Percentiles rank a stretch among this genome's conserved stretches.
Evolutionary conservation across 176 grass and related monocot species (phyloP).

Genomic region (Bolboschoenus planiculmis): DNA sequence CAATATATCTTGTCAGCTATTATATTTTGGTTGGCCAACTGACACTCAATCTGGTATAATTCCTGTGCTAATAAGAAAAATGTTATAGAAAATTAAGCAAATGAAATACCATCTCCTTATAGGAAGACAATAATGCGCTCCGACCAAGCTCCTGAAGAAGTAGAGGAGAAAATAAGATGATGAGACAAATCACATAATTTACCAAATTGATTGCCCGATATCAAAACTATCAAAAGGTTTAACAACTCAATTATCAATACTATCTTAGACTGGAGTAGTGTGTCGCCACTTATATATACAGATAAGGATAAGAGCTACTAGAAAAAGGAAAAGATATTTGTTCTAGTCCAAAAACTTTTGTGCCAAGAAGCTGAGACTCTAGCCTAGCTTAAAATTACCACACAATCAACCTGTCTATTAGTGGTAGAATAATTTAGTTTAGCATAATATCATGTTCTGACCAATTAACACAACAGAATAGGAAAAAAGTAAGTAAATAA

Average conservation of each 20-base stretch:
- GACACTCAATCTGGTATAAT: no score
- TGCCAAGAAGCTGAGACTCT: not conserved
- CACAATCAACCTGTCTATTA: not conserved
- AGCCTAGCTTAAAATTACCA: not conserved
- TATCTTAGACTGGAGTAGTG: no score
- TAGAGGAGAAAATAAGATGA: constrained; percentile 17
- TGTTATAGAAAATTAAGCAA: not conserved
- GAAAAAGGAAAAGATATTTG: not conserved
- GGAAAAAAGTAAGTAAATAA: not conserved
- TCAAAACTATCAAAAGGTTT: not conserved
- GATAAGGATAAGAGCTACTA: not conserved
- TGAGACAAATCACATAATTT: not conserved
- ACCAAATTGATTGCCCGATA: not conserved
- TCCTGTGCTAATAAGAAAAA: no score
- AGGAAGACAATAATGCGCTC: constrained; percentile 48
- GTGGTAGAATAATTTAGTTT: not conserved
- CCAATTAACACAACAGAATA: not conserved
- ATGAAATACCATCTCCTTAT: constrained; percentile 72
- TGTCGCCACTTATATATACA: not conserved
- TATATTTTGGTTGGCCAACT: not conserved
- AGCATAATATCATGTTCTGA: not conserved
- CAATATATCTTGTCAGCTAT: not conserved
- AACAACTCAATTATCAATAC: not conserved
- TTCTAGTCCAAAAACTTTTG: not conserved
- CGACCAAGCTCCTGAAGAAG: constrained; percentile 40